Evolutionary conservation across 768 basidiomycete genomes (phyloP).

Genomic region (Naganishia vaughanmartiniae): DNA sequence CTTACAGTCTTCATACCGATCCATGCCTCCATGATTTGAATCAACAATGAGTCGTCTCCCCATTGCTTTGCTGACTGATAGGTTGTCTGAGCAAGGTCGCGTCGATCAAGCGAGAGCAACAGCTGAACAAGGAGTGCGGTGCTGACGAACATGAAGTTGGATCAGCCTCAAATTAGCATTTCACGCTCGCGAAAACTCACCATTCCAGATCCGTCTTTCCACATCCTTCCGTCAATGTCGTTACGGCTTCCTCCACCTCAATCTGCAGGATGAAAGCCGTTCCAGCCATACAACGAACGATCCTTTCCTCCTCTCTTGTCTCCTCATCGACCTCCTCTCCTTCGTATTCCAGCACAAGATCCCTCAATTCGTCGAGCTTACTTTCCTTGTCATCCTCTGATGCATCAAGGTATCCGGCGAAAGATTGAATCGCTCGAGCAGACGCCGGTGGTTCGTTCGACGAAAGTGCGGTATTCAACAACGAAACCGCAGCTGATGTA

Average conservation of each 20-base stretch:
- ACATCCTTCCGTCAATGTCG: conserved; percentile 69
- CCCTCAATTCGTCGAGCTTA: conserved; percentile 75
- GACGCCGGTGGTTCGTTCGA: conserved; percentile 33
- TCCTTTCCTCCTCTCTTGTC: conserved; percentile 64
- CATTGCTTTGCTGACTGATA: conserved; percentile 77
- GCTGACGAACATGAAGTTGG: conserved; percentile 53
- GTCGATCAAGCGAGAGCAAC: conserved; percentile 82
- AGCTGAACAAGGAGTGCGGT: conserved; percentile 79
- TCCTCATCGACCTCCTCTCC: conserved; percentile 64
- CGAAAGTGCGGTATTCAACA: conserved; percentile 36
- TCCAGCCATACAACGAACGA: conserved; percentile 77
- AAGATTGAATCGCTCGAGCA: conserved; percentile 60
- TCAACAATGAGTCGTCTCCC: conserved; percentile 83
- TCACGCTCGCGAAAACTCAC: conserved; percentile 57
- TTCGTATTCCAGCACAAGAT: conserved; percentile 81
- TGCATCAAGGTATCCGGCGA: conserved; percentile 65
- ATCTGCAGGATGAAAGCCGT: conserved; percentile 79
- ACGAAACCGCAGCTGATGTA: conserved; percentile 31
- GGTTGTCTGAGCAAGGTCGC: conserved; percentile 81
- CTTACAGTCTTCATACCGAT: conserved; percentile 51
- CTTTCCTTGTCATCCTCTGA: conserved; percentile 54
- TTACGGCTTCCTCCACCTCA: conserved; percentile 87
- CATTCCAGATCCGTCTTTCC: conserved; percentile 80
- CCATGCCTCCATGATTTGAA: conserved; percentile 83
- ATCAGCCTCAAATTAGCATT: not conserved